Evolutionary conservation across 345 rosid genomes (phyloP).

Genomic region (Gossypium arboreum): DNA sequence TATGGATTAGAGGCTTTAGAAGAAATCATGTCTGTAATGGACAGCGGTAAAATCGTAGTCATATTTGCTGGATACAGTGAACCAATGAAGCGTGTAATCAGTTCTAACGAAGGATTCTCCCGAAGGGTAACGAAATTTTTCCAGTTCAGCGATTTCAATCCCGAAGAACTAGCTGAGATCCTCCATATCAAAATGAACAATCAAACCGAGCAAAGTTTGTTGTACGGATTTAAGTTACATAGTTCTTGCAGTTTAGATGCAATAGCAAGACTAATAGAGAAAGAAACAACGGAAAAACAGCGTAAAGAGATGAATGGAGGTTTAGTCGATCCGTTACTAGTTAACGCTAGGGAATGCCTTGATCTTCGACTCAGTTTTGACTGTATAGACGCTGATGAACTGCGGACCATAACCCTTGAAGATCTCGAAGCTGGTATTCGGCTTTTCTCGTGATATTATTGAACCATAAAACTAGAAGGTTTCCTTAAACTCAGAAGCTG

Average conservation of each 20-base stretch:
- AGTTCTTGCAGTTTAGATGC: conserved; percentile 60
- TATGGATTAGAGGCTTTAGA: conserved; percentile 96
- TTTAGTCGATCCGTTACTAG: conserved; percentile 70
- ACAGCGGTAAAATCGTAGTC: conserved; percentile 76
- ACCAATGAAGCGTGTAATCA: conserved; percentile 94
- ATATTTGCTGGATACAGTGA: conserved; percentile 95
- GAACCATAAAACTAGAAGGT: background rate
- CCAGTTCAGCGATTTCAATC: conserved; percentile 66
- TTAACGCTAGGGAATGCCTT: conserved; percentile 86
- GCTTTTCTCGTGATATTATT: conserved; percentile 32
- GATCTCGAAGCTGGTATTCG: conserved; percentile 71
- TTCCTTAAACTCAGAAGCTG: conserved; percentile 5
- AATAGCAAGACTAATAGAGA: conserved; percentile 60
- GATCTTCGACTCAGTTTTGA: conserved; percentile 82
- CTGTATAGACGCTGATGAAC: conserved; percentile 66
- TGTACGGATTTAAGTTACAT: conserved; percentile 73
- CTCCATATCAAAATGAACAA: conserved; percentile 80
- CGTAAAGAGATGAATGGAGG: conserved; percentile 96
- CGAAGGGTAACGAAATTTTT: conserved; percentile 96
- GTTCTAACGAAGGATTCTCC: conserved; percentile 92
- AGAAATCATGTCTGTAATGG: conserved; percentile 98
- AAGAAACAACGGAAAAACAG: conserved; percentile 71
- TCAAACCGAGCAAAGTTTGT: conserved; percentile 50
- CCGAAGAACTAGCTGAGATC: conserved; percentile 71
- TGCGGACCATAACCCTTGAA: conserved; percentile 60